Evolutionary conservation across 108 stramenopile genomes (phyloP).

Genomic region (Nitzschia inconspicua): DNA sequence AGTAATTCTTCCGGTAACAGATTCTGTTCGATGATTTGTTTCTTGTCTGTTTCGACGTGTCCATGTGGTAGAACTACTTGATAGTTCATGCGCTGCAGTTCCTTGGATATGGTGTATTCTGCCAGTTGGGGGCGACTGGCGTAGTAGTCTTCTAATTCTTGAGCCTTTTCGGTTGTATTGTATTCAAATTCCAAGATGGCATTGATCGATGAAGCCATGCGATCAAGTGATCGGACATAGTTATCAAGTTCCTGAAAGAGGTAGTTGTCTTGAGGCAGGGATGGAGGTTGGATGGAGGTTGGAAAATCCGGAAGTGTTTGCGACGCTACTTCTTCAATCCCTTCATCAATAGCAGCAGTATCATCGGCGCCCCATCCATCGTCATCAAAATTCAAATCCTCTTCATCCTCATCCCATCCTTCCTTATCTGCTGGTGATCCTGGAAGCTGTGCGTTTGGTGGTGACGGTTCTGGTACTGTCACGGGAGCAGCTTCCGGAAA

Average conservation of each 20-base stretch:
- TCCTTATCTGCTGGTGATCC: background rate
- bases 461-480: background rate
- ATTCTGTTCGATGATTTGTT: constrained; percentile 31
- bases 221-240: constrained; percentile 16
- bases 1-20: constrained; percentile 27
- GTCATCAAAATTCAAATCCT: background rate
- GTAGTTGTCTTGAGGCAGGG: background rate
- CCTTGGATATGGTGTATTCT: constrained; percentile 75
- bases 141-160: constrained; percentile 72
- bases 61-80: constrained; percentile 47
- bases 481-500: background rate
- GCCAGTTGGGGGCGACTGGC: constrained; percentile 51
- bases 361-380: background rate
- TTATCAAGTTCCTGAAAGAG: constrained; percentile 6
- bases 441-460: background rate
- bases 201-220: constrained; percentile 42
- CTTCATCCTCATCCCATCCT: background rate
- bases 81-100: constrained; percentile 82
- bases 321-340: background rate
- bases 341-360: background rate
- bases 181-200: constrained; percentile 67
- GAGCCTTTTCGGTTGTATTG: constrained; percentile 68
- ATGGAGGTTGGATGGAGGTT: background rate
- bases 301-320: background rate
- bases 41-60: constrained; percentile 33